Percentiles rank a stretch among this genome's conserved stretches.
These are phyloP conservation scores for Kurtzmaniella fragi DNA, from an alignment of 805 yeast genomes.

Conservation along the genomic window DNA sequence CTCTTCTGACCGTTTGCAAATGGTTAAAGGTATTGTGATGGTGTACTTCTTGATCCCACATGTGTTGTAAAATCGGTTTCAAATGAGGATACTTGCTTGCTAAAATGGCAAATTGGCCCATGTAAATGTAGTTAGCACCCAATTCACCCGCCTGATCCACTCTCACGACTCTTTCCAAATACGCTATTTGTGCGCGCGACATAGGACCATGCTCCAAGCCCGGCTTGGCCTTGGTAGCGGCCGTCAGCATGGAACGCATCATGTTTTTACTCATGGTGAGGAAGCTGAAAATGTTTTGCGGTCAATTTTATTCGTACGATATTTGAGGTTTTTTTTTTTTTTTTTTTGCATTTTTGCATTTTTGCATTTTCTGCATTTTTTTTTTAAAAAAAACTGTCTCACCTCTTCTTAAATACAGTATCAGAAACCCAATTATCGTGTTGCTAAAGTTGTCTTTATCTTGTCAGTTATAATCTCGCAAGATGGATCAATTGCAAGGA, in stretches of 20 bases:
- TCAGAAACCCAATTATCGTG: too few relatives aligned
- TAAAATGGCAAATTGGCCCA: conserved; percentile 81
- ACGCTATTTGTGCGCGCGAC: conserved; percentile 60
- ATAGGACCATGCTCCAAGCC: conserved; percentile 30
- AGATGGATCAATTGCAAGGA: conserved; percentile 4
- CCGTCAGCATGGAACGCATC: too few relatives aligned
- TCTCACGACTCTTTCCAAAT: conserved; percentile 67
- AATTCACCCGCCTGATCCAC: conserved; percentile 98
- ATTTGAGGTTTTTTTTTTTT: conserved; percentile 1
- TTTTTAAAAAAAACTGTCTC: too few relatives aligned
- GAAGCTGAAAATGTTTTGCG: conserved; percentile 12
- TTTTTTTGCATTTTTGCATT: conserved; percentile 2
- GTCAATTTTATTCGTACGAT: conserved; percentile 7
- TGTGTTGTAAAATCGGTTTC: conserved; percentile 77
- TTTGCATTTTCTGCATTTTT: too few relatives aligned
- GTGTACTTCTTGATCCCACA: conserved; percentile 97
- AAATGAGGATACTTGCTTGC: conserved; percentile 67
- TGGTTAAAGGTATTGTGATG: conserved; percentile 83
- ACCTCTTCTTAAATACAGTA: too few relatives aligned
- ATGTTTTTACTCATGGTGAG: too few relatives aligned
- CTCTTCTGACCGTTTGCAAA: conserved; percentile 70
- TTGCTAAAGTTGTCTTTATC: too few relatives aligned
- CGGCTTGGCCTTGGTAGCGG: background rate
- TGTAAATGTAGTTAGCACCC: conserved; percentile 90
- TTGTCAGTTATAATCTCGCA: too few relatives aligned